These are phyloP conservation scores for Colletotrichum cordylinicola DNA, from an alignment of 2,329 filamentous ascomycete genomes.

Conservation along the genomic window DNA sequence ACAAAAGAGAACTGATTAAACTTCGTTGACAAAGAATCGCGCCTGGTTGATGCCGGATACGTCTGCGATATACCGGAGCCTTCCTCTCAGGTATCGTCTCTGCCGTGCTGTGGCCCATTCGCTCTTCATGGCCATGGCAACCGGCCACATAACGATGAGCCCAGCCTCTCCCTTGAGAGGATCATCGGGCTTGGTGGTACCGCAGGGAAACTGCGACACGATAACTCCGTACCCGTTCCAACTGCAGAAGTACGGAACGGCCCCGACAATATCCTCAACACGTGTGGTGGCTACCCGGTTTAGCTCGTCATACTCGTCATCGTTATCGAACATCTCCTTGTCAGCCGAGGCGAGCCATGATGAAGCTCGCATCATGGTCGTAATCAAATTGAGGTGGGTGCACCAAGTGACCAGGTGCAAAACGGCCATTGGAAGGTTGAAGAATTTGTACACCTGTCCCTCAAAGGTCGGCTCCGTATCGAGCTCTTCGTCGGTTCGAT, in stretches of 20 bases:
- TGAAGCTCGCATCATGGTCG: conserved; percentile 20
- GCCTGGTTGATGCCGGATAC: conserved; percentile 26
- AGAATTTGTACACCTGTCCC: conserved; percentile 25
- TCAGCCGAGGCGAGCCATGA: conserved; percentile 23
- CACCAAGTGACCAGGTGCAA: conserved; percentile 22
- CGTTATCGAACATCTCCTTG: not conserved
- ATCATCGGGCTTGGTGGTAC: conserved; percentile 9
- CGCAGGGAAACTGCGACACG: conserved; percentile 22
- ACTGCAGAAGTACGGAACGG: conserved; percentile 25
- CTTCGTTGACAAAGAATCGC: conserved; percentile 22
- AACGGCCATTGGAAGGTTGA: conserved; percentile 22
- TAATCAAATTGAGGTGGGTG: conserved; percentile 24
- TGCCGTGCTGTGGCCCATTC: conserved; percentile 24
- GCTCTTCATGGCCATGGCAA: conserved; percentile 23
- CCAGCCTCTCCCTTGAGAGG: conserved; percentile 25
- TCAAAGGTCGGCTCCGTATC: conserved; percentile 14
- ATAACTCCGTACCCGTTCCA: conserved; percentile 24
- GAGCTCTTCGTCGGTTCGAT: conserved; percentile 21
- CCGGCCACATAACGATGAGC: conserved; percentile 25
- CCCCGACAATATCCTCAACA: conserved; percentile 21
- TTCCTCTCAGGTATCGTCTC: conserved; percentile 20
- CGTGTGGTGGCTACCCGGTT: not conserved
- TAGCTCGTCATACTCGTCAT: conserved; percentile 21
- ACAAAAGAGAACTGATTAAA: not conserved
- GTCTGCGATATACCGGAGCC: conserved; percentile 26